Base-by-base conservation (phyloP, 768 basidiomycete species). In the Agrocybe chaxingu region DNA sequence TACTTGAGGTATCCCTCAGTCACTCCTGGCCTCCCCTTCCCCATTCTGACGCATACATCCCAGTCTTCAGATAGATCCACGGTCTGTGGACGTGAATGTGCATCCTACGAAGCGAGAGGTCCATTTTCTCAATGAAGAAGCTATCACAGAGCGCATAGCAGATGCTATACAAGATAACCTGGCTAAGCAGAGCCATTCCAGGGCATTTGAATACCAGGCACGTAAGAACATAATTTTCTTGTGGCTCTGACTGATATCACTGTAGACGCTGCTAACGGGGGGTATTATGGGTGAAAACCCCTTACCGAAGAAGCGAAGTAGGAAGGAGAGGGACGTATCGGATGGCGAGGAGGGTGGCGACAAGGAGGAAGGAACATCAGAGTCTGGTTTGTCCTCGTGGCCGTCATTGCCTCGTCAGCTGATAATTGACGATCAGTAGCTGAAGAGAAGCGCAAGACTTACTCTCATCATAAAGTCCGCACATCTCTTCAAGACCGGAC, bases 41-140 rank as follows among this genome's bases (percentile, higher is more conserved):
- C 24, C 5, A 5, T 49, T 31, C 37, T 24, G 40, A 49, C 43
- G 19, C 24, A 24, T 24, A 38, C 42, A 41, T 19, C 9, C 24
- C 52, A 95, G 94, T 57, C 66, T 98, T 38, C 75, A 84, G 37
- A 85, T 98, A 57, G 86, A 93, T 53, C 92, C 94, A 0, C 78
- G 82, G 30, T 84, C 88, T 19, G 87, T 99, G 12, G 97, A 99
- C 59, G 95, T 98, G 47, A 99, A 99, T 59, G 93, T 98, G 7
- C 95, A 98, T 63, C 97, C 96, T 0, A 98, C 97, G 2, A 99
- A 99, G 65, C 87, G 89, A 40, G 95, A 98, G 65, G 93, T 98
- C 1, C 91, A 93, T 57, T 98, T 98, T 61, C 66, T 98, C 43
- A 83, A 97, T 54, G 93, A 98, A 64, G 96, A 98, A 46, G 74